Evolutionary conservation across 2,329 filamentous ascomycete species (phyloP).

Genomic region (Pseudogymnoascus sp.): DNA sequence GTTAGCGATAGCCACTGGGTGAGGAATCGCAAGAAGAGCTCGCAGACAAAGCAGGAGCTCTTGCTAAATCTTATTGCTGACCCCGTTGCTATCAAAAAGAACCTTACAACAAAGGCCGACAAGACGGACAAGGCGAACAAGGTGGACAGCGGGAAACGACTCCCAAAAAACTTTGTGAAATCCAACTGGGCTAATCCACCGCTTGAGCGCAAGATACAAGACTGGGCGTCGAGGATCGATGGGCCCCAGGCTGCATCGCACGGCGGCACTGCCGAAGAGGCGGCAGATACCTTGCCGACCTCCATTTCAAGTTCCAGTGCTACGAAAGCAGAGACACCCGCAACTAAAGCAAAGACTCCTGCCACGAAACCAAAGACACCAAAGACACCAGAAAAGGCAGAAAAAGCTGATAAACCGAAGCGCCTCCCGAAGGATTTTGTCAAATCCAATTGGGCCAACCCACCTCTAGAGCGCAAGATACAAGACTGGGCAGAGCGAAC

Average conservation of each 20-base stretch:
- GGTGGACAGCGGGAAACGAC: neutral
- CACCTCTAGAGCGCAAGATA: slow-evolving; percentile 50
- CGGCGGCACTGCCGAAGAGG: neutral
- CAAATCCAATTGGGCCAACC: slow-evolving; percentile 44
- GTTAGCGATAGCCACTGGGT: slow-evolving; percentile 91
- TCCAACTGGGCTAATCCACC: slow-evolving; percentile 46
- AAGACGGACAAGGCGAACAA: neutral
- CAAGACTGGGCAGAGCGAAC: slow-evolving; percentile 47
- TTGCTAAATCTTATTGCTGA: neutral
- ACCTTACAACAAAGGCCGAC: neutral
- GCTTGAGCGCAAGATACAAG: slow-evolving; percentile 51
- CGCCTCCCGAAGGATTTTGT: slow-evolving; percentile 54
- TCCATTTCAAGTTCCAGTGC: neutral
- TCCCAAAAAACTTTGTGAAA: slow-evolving; percentile 36
- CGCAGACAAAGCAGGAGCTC: neutral
- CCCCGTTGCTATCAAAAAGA: neutral
- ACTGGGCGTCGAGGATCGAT: slow-evolving; percentile 42
- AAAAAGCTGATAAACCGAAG: slow-evolving; percentile 26
- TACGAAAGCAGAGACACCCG: neutral
- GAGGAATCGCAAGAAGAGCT: slow-evolving; percentile 34
- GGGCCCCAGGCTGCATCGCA: neutral
- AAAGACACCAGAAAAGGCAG: slow-evolving; percentile 32
- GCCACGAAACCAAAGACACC: slow-evolving; percentile 37
- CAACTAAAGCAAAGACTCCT: slow-evolving; percentile 13
- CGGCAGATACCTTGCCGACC: neutral